These are phyloP conservation scores for Microsporum audouinii DNA, from an alignment of 2,329 filamentous ascomycete species.

Conservation along the genomic window DNA sequence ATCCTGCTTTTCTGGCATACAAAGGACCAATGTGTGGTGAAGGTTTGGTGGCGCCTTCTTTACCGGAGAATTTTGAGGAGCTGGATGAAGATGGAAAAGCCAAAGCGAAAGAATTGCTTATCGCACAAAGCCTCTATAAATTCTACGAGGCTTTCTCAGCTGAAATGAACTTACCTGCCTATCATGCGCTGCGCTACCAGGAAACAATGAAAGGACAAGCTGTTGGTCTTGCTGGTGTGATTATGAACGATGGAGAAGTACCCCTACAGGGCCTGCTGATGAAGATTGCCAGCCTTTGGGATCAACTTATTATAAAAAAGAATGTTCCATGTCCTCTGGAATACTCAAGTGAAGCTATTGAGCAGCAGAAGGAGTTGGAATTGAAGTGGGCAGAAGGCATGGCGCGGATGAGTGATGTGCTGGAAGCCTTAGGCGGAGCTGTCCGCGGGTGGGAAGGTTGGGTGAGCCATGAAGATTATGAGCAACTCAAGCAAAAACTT, in stretches of 20 bases:
- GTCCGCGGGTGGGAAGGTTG: constrained; percentile 5
- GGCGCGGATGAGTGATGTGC: constrained; percentile 6
- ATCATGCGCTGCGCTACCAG: not conserved
- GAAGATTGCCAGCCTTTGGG: not conserved
- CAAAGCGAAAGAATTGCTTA: not conserved
- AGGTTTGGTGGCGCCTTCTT: not conserved
- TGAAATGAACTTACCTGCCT: not conserved
- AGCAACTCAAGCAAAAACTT: constrained; percentile 6
- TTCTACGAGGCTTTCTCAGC: not conserved
- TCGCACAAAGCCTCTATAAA: not conserved
- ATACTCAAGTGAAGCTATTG: constrained; percentile 1
- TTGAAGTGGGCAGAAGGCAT: constrained; percentile 9
- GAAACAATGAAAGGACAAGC: not conserved
- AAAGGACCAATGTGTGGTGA: not conserved
- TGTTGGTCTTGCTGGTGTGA: not conserved
- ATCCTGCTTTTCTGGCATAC: constrained; percentile 6
- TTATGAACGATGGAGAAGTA: not conserved
- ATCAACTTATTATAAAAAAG: not conserved
- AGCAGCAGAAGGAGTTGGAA: constrained; percentile 4
- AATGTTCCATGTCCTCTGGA: not conserved
- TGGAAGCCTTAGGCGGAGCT: constrained; percentile 1
- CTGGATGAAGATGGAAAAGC: not conserved
- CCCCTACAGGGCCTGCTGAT: not conserved
- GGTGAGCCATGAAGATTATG: constrained; percentile 6
- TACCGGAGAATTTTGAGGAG: not conserved